Evolutionary conservation across 768 basidiomycete species (phyloP).

Genomic region (Suillus cothurnatus): DNA sequence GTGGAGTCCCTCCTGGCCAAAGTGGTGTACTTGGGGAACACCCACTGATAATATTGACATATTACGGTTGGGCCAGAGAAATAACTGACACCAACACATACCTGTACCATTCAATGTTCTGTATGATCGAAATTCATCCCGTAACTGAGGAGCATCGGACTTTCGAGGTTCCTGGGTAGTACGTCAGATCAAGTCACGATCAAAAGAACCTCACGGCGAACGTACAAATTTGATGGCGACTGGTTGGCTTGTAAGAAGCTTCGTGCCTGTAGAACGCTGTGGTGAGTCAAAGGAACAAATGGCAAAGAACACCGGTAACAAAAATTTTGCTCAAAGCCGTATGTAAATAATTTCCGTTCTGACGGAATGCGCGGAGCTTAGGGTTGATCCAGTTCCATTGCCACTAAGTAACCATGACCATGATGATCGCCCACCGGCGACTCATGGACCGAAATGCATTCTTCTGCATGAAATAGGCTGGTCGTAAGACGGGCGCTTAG

Average conservation of each 20-base stretch:
- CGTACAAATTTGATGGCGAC: conserved; percentile 98
- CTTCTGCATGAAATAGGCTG: conserved; percentile 10
- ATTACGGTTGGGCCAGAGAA: conserved; percentile 18
- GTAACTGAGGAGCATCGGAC: conserved; percentile 95
- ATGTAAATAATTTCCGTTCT: conserved; percentile 10
- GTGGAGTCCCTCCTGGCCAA: conserved; percentile 97
- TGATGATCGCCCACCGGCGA: conserved; percentile 1
- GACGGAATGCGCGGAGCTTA: conserved; percentile 11
- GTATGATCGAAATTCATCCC: conserved; percentile 97
- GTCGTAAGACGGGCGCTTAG: conserved; percentile 18
- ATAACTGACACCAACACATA: conserved; percentile 43
- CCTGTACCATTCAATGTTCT: conserved; percentile 90
- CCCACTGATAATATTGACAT: conserved; percentile 60
- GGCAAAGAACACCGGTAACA: background rate
- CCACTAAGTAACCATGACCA: conserved; percentile 1
- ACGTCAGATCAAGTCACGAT: conserved; percentile 14
- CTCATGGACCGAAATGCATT: conserved; percentile 11
- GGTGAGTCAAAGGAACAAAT: conserved; percentile 16
- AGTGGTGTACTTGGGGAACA: conserved; percentile 98
- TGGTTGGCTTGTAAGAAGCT: conserved; percentile 80
- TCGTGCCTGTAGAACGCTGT: conserved; percentile 59
- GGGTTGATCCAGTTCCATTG: conserved; percentile 13
- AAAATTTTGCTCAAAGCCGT: background rate
- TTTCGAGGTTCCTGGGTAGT: conserved; percentile 84
- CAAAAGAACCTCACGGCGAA: conserved; percentile 17